Percentiles rank a stretch among this genome's conserved stretches.
Conservation (phyloP, 176 grass and related monocot genomes). For the Phragmites australis region DNA sequence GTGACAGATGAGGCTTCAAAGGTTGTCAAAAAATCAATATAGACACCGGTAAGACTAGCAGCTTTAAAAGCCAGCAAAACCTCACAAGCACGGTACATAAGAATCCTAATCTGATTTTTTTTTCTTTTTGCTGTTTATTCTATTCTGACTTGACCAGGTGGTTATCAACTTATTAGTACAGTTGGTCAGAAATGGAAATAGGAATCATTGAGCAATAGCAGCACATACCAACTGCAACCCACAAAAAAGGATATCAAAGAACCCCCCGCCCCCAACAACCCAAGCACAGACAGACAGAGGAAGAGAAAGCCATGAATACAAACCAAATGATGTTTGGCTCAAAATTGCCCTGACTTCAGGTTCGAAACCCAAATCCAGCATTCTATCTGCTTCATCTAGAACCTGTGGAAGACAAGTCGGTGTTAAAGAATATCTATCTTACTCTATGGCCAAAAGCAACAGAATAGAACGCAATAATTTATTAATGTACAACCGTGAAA, state of each 20-base stretch:
- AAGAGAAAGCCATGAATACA: slow-evolving; percentile 21
- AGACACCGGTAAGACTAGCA: neutral
- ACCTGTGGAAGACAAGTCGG: slow-evolving; percentile 52
- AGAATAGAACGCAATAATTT: slow-evolving; percentile 4
- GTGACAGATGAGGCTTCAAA: neutral
- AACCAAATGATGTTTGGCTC: slow-evolving; percentile 86
- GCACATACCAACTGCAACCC: neutral
- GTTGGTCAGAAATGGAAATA: neutral
- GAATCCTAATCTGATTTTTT: neutral
- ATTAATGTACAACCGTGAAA: slow-evolving; percentile 26
- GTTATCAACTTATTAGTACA: neutral
- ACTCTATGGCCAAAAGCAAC: neutral
- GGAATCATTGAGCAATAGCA: neutral
- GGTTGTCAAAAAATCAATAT: neutral
- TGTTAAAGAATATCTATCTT: slow-evolving; percentile 13
- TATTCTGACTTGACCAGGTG: neutral
- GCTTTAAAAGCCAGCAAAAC: slow-evolving; percentile 18
- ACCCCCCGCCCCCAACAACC: neutral
- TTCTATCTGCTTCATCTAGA: slow-evolving; percentile 98
- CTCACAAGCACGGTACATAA: neutral
- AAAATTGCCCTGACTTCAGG: slow-evolving; percentile 96
- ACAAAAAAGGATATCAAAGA: neutral
- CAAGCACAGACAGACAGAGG: slow-evolving; percentile 1
- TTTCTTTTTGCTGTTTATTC: neutral
- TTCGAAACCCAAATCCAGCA: slow-evolving; percentile 99